Conservation (phyloP, 2,329 filamentous ascomycete genomes). For the Nigrospora sphaerica region DNA sequence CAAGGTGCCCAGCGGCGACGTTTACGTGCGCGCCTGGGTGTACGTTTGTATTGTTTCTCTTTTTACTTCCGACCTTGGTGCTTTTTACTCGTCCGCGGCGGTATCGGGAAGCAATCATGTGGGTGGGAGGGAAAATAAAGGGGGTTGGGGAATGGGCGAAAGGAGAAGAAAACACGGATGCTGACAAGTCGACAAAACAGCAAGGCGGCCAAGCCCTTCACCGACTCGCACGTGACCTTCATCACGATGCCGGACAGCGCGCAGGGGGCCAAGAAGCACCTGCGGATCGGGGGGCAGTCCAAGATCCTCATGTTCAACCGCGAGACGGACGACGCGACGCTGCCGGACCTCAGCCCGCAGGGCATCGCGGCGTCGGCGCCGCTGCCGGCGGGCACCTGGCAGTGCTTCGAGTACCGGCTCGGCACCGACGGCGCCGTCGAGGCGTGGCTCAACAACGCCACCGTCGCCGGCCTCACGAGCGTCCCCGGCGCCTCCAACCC, state of each 20-base stretch:
- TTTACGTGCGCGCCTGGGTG: slow-evolving; percentile 50
- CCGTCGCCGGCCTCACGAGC: slow-evolving; percentile 42
- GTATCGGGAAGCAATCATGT: too few relatives aligned
- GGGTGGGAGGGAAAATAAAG: neutral
- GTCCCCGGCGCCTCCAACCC: slow-evolving; percentile 38
- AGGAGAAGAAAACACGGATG: neutral
- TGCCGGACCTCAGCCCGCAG: slow-evolving; percentile 52
- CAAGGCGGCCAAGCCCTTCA: slow-evolving; percentile 49
- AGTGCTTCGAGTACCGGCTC: slow-evolving; percentile 56
- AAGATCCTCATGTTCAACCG: slow-evolving; percentile 60
- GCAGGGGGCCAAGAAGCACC: slow-evolving; percentile 49
- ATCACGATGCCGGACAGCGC: slow-evolving; percentile 56
- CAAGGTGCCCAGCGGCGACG: slow-evolving; percentile 45
- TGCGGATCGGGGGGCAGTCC: slow-evolving; percentile 54
- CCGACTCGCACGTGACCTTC: slow-evolving; percentile 52
- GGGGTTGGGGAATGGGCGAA: neutral
- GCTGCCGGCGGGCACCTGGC: slow-evolving; percentile 43
- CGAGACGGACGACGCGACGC: slow-evolving; percentile 54
- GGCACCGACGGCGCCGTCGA: slow-evolving; percentile 50
- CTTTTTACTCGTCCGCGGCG: neutral
- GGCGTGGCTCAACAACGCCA: slow-evolving; percentile 50
- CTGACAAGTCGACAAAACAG: slow-evolving; percentile 19
- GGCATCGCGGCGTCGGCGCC: slow-evolving; percentile 47
- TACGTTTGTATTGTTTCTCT: slow-evolving; percentile 28
- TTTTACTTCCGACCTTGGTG: neutral